Evolutionary conservation across 805 yeast species (phyloP), one percentile per base, ranked within the genome.

Genomic region (Jamesozyma piceae): DNA sequence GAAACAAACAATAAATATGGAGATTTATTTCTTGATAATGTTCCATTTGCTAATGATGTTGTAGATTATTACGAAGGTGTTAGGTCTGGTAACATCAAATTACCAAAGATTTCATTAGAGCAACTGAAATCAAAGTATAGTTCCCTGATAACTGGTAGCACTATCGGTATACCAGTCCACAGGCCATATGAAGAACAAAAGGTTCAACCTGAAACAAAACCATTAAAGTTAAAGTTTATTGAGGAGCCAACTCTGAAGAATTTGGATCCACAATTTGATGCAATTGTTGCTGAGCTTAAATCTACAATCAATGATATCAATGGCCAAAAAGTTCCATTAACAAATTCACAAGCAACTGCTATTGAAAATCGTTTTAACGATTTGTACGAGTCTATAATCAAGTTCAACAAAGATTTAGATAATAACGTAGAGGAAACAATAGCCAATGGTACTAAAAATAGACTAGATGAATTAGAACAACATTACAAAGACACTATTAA

Each of bases 31-130:
- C 68, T 78, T 19, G 79, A 78, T 49, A 73, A 73, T 45, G 74
- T 81, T 36, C 92, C 92, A 17, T 68, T 72, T 39, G 84, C 78
- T 31, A 82, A 78, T 51, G 61, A 63, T 19, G 62, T 74, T 26
- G 71, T 80, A 26, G 74, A 75, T 41, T 52, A 58, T 8, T 65
- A 73, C 41, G 84, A 80, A 6, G 33, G 19, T 31, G 10, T 22
- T 13, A 35, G 32, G 13, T 17, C 9, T 17, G 39, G 39, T 14
- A 41, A 41, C 22, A 14, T 19, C 11, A 17, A 28, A 21, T 6
- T 34, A 9, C 35, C 43, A 24, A 31, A 28, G 11, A 19, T 33
- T 1, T 36, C 57, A 5, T 47, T 52, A 36, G 55, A 57, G 4
- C 50, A 50, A 29, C 37, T 57, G 33, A 57, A 52, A 41, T 28